Conservation (phyloP, 345 rosid genomes). For the Triadica sebifera region DNA sequence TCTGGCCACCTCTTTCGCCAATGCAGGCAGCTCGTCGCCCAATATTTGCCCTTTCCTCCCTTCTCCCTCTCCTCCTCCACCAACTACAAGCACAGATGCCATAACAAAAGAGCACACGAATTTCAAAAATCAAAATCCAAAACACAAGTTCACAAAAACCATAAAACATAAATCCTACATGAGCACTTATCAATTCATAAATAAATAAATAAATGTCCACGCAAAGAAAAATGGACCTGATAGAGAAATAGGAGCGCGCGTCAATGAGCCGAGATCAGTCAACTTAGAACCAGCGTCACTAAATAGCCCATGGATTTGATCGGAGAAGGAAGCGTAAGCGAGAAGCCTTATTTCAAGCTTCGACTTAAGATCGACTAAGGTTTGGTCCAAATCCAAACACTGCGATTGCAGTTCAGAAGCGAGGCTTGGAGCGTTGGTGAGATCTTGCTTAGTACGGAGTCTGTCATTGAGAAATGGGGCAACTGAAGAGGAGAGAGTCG, state of each 20-base stretch:
- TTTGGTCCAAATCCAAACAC: conserved; percentile 57
- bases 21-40: conserved; percentile 70
- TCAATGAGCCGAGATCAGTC: conserved; percentile 52
- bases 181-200: not conserved
- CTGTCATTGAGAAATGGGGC: conserved; percentile 54
- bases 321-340: conserved; percentile 66
- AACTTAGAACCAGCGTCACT: conserved; percentile 41
- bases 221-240: conserved; percentile 40
- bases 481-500: conserved; percentile 45
- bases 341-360: conserved; percentile 51
- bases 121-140: no score
- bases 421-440: conserved; percentile 42
- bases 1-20: conserved; percentile 88
- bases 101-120: not conserved
- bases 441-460: conserved; percentile 42
- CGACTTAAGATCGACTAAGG: conserved; percentile 47
- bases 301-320: conserved; percentile 42
- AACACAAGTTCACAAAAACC: no score
- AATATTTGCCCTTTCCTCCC: conserved; percentile 37
- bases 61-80: conserved; percentile 37
- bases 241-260: conserved; percentile 29
- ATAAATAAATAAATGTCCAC: not conserved
- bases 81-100: conserved; percentile 18
- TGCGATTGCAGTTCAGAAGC: conserved; percentile 55
- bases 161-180: not conserved